Evolutionary conservation across 2,329 filamentous ascomycete species (phyloP).

Genomic region (Ceratocystis smalleyi): DNA sequence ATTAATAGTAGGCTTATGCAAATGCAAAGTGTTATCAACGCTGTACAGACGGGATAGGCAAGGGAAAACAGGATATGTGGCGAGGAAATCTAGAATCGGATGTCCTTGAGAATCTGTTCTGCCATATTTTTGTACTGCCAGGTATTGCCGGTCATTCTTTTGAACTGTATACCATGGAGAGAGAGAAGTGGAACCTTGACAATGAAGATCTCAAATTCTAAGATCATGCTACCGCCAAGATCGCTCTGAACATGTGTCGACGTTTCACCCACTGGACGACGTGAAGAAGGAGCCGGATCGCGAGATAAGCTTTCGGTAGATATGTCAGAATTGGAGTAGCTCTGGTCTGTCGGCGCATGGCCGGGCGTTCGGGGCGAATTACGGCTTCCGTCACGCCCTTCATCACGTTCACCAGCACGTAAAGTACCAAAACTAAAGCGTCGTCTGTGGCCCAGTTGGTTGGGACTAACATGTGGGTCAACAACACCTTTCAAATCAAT

Average conservation of each 20-base stretch:
- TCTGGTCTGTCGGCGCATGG: conserved; percentile 43
- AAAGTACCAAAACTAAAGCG: conserved; percentile 72
- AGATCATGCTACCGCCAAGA: conserved; percentile 64
- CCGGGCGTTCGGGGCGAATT: conserved; percentile 26
- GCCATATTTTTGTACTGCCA: conserved; percentile 99
- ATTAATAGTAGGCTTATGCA: background rate
- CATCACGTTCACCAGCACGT: conserved; percentile 49
- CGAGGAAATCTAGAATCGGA: conserved; percentile 41
- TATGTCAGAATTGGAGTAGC: conserved; percentile 74
- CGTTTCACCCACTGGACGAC: conserved; percentile 51
- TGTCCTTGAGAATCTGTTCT: conserved; percentile 76
- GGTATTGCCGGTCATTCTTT: conserved; percentile 85
- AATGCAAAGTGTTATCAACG: background rate
- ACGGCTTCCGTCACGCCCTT: conserved; percentile 44
- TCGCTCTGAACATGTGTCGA: conserved; percentile 85
- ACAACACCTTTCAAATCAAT: conserved; percentile 67
- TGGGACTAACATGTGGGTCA: conserved; percentile 42
- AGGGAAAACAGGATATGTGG: too few species aligned
- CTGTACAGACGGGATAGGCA: background rate
- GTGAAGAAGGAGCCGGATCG: conserved; percentile 34
- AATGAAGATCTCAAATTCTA: conserved; percentile 91
- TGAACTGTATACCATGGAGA: conserved; percentile 93
- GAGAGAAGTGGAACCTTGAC: conserved; percentile 92
- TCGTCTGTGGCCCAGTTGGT: conserved; percentile 47
- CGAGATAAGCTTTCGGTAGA: conserved; percentile 59